These are phyloP conservation scores for Falciphora oryzae DNA, from an alignment of 2,329 filamentous ascomycete species.

Conservation along the genomic window DNA sequence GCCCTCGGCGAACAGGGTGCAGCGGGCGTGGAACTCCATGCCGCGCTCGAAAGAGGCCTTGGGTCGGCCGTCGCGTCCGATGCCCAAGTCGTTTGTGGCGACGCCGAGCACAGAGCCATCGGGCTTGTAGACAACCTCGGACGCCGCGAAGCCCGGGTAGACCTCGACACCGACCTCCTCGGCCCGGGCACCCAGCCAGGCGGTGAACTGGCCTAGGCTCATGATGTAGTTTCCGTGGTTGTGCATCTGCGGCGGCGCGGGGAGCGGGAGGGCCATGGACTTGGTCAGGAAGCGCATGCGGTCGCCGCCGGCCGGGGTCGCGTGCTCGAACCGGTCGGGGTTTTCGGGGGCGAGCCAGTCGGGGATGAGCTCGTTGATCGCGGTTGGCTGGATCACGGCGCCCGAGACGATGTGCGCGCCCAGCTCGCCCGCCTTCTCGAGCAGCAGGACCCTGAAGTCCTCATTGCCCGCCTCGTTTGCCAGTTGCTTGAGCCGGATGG, in stretches of 20 bases:
- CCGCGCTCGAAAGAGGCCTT: constrained; percentile 92
- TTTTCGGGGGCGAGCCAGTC: constrained; percentile 91
- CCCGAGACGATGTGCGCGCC: constrained; percentile 94
- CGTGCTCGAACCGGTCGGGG: constrained; percentile 78
- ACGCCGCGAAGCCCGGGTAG: constrained; percentile 92
- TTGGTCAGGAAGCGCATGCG: constrained; percentile 94
- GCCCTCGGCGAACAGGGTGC: constrained; percentile 83
- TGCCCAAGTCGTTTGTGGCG: constrained; percentile 89
- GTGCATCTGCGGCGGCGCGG: constrained; percentile 92
- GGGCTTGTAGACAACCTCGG: constrained; percentile 79
- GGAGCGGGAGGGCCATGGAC: constrained; percentile 69
- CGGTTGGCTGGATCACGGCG: constrained; percentile 86
- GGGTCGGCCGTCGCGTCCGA: constrained; percentile 73
- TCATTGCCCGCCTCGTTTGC: constrained; percentile 94
- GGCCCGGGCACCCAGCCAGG: constrained; percentile 94
- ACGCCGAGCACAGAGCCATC: constrained; percentile 91
- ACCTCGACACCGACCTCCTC: constrained; percentile 95
- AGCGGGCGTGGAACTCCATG: constrained; percentile 94
- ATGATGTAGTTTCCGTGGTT: constrained; percentile 98
- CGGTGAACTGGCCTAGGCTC: constrained; percentile 88
- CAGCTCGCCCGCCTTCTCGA: constrained; percentile 93
- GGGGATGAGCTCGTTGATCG: constrained; percentile 84
- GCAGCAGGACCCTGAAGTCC: constrained; percentile 84
- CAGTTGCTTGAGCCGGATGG: constrained; percentile 91
- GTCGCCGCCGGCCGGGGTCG: constrained; percentile 76